Conservation (phyloP, 2,329 filamentous ascomycete species). For the Trichophyton mentagrophytes region DNA sequence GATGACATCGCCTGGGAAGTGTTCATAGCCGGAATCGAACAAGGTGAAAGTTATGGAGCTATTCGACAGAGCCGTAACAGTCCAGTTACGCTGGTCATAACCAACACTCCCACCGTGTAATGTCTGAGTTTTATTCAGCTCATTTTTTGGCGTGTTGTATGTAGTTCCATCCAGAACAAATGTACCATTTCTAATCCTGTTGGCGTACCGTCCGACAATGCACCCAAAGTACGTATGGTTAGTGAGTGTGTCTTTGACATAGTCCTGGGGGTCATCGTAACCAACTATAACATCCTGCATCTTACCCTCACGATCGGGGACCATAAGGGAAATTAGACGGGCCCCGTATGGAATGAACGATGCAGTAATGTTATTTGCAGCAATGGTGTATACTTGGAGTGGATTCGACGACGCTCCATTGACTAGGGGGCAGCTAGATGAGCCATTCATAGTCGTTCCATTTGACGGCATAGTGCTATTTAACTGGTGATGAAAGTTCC, state of each 20-base stretch:
- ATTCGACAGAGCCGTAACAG: constrained; percentile 30
- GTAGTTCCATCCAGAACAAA: constrained; percentile 38
- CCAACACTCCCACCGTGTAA: constrained; percentile 40
- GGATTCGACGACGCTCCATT: constrained; percentile 15
- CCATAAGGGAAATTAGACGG: constrained; percentile 34
- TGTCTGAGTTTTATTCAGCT: constrained; percentile 39
- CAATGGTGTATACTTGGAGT: constrained; percentile 35
- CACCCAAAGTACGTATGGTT: constrained; percentile 38
- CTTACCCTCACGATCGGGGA: constrained; percentile 39
- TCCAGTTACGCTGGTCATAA: constrained; percentile 40
- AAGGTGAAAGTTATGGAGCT: constrained; percentile 36
- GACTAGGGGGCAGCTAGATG: neutral
- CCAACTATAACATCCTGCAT: constrained; percentile 39
- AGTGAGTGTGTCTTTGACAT: constrained; percentile 34
- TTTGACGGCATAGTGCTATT: neutral
- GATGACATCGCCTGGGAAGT: constrained; percentile 37
- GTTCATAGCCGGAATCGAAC: constrained; percentile 31
- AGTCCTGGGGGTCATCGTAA: constrained; percentile 36
- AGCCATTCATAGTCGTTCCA: neutral
- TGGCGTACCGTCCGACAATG: constrained; percentile 41
- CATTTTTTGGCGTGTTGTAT: constrained; percentile 40
- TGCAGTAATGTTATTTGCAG: constrained; percentile 36
- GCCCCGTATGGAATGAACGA: constrained; percentile 38
- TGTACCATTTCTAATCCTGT: constrained; percentile 45
- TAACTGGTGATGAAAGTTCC: neutral